Base-by-base conservation (phyloP, 371 early-diverging fungal genomes). In the Mucor mucedo region DNA sequence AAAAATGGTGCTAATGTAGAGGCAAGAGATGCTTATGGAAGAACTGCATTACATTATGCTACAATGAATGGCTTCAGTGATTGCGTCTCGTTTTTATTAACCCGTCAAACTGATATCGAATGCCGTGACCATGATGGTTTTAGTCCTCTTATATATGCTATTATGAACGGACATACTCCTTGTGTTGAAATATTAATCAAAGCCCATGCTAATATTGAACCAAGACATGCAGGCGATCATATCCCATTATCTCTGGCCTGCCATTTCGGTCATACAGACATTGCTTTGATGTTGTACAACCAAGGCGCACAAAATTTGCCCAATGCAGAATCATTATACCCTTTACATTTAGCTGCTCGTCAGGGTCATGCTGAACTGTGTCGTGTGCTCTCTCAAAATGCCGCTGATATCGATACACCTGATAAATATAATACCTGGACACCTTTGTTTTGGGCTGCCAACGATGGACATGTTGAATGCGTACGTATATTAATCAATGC, bases 371-470 rank as follows among this genome's bases (percentile, higher is more conserved):
- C 82, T 1, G 88, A 87, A 3, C 77, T 98, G 9, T 75, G 89
- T 33, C 76, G 84, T 27, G 79, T 94, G 35, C 73, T 98, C 39
- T 87, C 95, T 28, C 82, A 76, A n/a, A 84, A 91, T 45, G 85
- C 86, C 3, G 67, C 71, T 3, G 87, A 92, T 14, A 81, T 94
- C n/a, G 90, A 97, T 45, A 83, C 83, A 9, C 76, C 80, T 2
- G 98, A 98, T 75, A 89, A 89, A 71, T 93, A 95, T 76, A 90
- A 94, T 72, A 90, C 94, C 7, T 98, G 98, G 98, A 93, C 96
- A 4, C 95, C 98, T 0, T 72, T 97, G 4, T 98, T 98, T 63
- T 97, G 94, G 83, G 93, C 96, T 5, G 95, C 95, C 21, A 87
- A 89, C 55, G 96, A 97, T 63, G 98, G 98, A 2, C 90, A 96